These are phyloP conservation scores for Paramecium biaurelia DNA, from an alignment of 73 alveolate species.

Conservation along the genomic window DNA sequence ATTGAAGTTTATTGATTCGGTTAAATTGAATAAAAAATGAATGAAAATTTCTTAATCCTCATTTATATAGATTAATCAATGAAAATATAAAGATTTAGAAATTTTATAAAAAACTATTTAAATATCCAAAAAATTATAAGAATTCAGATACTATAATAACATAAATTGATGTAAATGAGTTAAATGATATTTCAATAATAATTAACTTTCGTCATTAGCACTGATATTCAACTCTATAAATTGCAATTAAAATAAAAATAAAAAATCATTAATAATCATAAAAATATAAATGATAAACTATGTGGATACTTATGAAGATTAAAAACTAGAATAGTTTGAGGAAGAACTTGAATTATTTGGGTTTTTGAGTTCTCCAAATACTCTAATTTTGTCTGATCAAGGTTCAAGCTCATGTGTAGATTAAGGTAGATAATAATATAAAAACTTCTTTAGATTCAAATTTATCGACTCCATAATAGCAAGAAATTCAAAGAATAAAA, in stretches of 20 bases:
- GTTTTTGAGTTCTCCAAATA: not conserved
- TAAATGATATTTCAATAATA: not conserved
- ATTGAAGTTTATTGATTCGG: not conserved
- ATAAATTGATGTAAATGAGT: not conserved
- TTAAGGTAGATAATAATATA: not conserved
- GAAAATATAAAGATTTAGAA: not conserved
- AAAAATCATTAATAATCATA: not conserved
- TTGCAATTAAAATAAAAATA: not conserved
- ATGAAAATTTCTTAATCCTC: not conserved
- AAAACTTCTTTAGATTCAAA: not conserved
- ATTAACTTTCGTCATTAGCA: not conserved
- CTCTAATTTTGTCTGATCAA: not conserved
- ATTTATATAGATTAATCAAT: not conserved
- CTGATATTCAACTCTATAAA: not conserved
- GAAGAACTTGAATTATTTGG: not conserved
- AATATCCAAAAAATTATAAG: not conserved
- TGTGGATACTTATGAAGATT: not conserved
- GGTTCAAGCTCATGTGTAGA: not conserved
- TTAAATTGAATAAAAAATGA: not conserved
- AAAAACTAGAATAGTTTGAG: not conserved
- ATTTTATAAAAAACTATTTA: not conserved
- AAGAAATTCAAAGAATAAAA: not conserved
- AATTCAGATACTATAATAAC: not conserved
- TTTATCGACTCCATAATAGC: not conserved
- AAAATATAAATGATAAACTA: not conserved